Percentiles rank a stretch among this genome's conserved stretches.
phyloP scores from a whole-genome alignment of 805 yeast species.

The Yamadazyma sp. region DNA sequence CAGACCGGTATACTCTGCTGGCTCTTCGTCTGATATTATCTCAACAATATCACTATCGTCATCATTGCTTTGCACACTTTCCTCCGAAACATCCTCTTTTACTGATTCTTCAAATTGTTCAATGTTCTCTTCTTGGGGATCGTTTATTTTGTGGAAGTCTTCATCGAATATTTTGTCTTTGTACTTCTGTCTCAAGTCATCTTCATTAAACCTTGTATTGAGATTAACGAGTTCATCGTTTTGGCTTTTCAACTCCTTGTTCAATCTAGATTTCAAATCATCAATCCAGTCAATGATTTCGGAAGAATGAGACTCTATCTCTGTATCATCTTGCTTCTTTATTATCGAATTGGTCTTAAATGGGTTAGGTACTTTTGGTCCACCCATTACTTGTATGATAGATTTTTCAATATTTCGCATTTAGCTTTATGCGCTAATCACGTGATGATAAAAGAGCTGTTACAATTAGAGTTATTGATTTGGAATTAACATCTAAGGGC shows the following conservation, averaged over 20 bases:
- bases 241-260: conserved; percentile 17
- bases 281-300: conserved; percentile 32
- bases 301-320: conserved; percentile 1
- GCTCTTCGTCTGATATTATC: neutral
- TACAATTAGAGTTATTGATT: too few species aligned
- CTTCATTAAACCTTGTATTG: conserved; percentile 12
- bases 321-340: neutral
- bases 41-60: conserved; percentile 1
- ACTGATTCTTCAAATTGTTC: conserved; percentile 3
- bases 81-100: conserved; percentile 4
- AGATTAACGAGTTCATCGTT: conserved; percentile 15
- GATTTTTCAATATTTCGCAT: too few species aligned
- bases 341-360: too few species aligned
- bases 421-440: too few species aligned
- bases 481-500: too few species aligned
- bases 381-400: too few species aligned
- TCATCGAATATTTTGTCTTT: conserved; percentile 13
- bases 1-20: neutral
- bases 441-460: too few species aligned
- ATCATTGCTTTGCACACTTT: conserved; percentile 1
- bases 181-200: conserved; percentile 22
- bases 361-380: too few species aligned
- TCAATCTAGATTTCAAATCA: conserved; percentile 20
- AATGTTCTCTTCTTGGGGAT: neutral
- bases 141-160: neutral